phyloP scores from a whole-genome alignment of 257 asterid genomes.

The Nicotiana obtusifolia region DNA sequence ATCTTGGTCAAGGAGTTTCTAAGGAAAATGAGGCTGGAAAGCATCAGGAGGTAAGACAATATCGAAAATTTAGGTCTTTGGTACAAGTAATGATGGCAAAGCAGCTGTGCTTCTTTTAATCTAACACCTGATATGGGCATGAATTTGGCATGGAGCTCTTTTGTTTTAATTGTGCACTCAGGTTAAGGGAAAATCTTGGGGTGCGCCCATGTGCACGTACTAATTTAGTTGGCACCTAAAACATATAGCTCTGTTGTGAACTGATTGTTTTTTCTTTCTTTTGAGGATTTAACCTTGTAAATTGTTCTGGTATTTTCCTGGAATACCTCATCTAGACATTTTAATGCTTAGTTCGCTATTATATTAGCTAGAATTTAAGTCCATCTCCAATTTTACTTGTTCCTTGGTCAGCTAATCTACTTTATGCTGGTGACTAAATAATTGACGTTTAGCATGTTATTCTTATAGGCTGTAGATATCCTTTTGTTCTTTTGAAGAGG shows the following conservation, averaged over 20 bases:
- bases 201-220: neutral
- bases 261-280: neutral
- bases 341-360: neutral
- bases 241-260: neutral
- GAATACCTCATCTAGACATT: neutral
- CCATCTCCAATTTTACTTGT: neutral
- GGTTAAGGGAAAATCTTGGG: neutral
- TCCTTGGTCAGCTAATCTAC: neutral
- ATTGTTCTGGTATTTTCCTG: neutral
- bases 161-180: neutral
- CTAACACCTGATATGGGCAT: neutral
- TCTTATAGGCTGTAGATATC: conserved; percentile 19
- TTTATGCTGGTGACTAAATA: neutral
- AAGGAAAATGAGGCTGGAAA: conserved; percentile 37
- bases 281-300: neutral
- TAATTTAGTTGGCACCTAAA: neutral
- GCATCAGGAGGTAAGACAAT: conserved; percentile 40
- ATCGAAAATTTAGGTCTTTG: conserved; percentile 1
- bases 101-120: neutral
- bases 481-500: conserved; percentile 14
- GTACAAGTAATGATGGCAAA: neutral
- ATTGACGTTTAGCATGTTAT: conserved; percentile 9
- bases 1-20: conserved; percentile 49
- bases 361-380: neutral
- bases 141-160: neutral